phyloP scores from a whole-genome alignment of 352 stramenopile genomes.

The Phytophthora pisi region DNA sequence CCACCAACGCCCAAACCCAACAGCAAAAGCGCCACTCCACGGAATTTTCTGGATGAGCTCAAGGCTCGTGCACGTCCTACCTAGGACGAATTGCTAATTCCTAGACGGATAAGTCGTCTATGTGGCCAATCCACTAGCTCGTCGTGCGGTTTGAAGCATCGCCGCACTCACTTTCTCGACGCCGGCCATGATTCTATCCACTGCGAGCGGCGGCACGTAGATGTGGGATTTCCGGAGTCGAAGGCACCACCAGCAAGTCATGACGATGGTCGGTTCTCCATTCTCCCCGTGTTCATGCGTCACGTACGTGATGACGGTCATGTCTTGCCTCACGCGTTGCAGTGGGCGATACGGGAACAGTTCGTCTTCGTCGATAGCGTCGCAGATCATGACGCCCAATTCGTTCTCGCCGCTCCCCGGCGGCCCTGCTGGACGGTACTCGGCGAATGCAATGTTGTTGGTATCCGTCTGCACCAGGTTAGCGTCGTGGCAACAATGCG shows the following conservation, averaged over 20 bases:
- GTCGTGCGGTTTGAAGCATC: slow-evolving; percentile 21
- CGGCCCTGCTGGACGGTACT: slow-evolving; percentile 26
- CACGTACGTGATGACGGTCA: slow-evolving; percentile 36
- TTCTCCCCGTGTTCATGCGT: slow-evolving; percentile 18
- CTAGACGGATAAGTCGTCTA: not conserved
- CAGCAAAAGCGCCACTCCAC: slow-evolving; percentile 3
- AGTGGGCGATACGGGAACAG: slow-evolving; percentile 44
- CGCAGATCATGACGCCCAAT: slow-evolving; percentile 36
- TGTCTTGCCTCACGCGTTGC: slow-evolving; percentile 42
- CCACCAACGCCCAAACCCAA: not conserved
- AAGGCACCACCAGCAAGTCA: slow-evolving; percentile 41
- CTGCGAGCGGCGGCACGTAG: slow-evolving; percentile 24
- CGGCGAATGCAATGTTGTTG: slow-evolving; percentile 49
- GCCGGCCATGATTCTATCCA: slow-evolving; percentile 28
- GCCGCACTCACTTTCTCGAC: slow-evolving; percentile 35
- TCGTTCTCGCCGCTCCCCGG: slow-evolving; percentile 22
- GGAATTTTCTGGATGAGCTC: slow-evolving; percentile 46
- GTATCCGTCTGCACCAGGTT: slow-evolving; percentile 41
- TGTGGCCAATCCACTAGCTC: not conserved
- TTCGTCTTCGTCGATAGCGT: slow-evolving; percentile 51
- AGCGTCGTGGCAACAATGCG: slow-evolving; percentile 36
- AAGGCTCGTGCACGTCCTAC: slow-evolving; percentile 30
- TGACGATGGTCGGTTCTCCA: slow-evolving; percentile 29
- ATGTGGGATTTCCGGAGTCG: slow-evolving; percentile 33
- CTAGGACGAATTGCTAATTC: not conserved